Percentiles rank a stretch among this genome's conserved stretches.
Evolutionary conservation across 176 grass and related monocot genomes (phyloP).

Genomic region (Saccharum spontaneum): DNA sequence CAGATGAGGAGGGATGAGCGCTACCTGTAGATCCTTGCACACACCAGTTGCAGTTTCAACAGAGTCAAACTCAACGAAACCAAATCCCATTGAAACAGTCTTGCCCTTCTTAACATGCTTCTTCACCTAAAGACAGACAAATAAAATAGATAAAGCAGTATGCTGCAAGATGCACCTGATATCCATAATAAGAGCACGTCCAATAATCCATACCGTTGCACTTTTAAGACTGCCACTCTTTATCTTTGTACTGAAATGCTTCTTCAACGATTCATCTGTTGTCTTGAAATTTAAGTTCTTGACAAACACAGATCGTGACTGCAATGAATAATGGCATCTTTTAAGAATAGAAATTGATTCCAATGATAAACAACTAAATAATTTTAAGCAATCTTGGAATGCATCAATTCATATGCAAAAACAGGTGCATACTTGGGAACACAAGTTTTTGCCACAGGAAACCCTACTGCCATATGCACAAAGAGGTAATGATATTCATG

Average conservation of each 20-base stretch:
- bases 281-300: slow-evolving; percentile 99
- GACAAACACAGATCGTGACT: slow-evolving; percentile 92
- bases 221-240: slow-evolving; percentile 78
- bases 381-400: not conserved
- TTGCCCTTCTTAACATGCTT: slow-evolving; percentile 91
- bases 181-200: slow-evolving; percentile 27
- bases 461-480: not conserved
- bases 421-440: not conserved
- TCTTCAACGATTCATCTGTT: slow-evolving; percentile 69
- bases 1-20: not conserved
- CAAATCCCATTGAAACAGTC: slow-evolving; percentile 91
- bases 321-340: slow-evolving; percentile 38
- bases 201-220: slow-evolving; percentile 58
- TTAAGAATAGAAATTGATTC: not conserved
- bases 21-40: slow-evolving; percentile 94
- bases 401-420: not conserved
- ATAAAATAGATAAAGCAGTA: slow-evolving; percentile 30
- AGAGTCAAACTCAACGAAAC: slow-evolving; percentile 93
- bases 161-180: not conserved
- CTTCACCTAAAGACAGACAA: slow-evolving; percentile 41
- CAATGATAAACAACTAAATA: slow-evolving; percentile 24
- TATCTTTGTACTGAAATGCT: slow-evolving; percentile 80
- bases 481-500: slow-evolving; percentile 1
- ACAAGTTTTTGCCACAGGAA: not conserved
- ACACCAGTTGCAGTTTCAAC: slow-evolving; percentile 79